Base-by-base conservation (phyloP, 2,329 filamentous ascomycete species). In the Trichoderma koningiopsis region DNA sequence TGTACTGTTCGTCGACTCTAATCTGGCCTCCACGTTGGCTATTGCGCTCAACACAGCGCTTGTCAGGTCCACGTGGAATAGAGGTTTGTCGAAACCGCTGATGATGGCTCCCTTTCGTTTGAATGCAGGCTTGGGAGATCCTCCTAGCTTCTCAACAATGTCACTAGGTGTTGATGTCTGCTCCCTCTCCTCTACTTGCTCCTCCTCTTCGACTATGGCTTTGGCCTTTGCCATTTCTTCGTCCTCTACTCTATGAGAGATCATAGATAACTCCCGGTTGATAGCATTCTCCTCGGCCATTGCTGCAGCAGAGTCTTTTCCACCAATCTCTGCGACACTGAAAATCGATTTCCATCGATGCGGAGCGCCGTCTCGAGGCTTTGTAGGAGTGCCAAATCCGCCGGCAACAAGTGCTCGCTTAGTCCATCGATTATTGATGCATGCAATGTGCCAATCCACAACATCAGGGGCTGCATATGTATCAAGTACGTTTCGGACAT, bases 371-470 rank as follows among this genome's bases (percentile, higher is more conserved):
- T 76, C 74, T 5, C 71, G 70, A 7, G 78, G 79, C 16, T 83
- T 83, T 0, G 89, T 88, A 2, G 93, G 94, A 77, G 91, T 94
- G 1, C 95, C 95, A 76, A 98, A 98, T 14, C 95, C 95, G 29
- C 92, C 95, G 2, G 92, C 89, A 4, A 91, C 91, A 55, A 98
- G 89, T 5, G 93, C 94, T 37, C 94, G 91, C 83, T 97, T 97
- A 29, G 94, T 95, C 95, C 95, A 97, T 59, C 76, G 73, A 83
- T 96, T 97, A 82, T 91, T 94, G 82, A 98, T 92, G 80, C 90
- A 91, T n/a, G 94, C 93, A 72, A 98, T 91, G 80, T 98, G 96
- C 94, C 95, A 98, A 78, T 97, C 93, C 5, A 98, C 94, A 2
- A 86, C 84, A 24, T 94, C 89, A 0, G 95, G 95, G 0, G 91